phyloP scores from a whole-genome alignment of 306 rosid genomes.

The Fragaria vesca region DNA sequence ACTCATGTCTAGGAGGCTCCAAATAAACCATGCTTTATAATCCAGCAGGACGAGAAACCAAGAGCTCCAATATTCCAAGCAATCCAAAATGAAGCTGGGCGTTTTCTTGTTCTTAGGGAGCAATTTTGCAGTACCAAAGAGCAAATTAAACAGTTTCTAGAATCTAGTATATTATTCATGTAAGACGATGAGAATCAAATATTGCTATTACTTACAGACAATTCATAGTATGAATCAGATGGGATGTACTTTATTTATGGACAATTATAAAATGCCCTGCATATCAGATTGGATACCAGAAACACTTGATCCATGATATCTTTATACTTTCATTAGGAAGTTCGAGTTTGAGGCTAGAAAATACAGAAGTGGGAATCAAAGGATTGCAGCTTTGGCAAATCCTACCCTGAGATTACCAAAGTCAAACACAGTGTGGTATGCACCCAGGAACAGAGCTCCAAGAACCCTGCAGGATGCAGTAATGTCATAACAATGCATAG shows the following conservation, averaged over 20 bases:
- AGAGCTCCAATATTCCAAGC: no score
- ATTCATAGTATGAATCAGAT: neutral
- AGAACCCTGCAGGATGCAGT: slow-evolving; percentile 59
- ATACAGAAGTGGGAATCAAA: neutral
- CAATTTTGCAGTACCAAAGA: neutral
- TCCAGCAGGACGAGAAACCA: no score
- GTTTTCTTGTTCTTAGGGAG: neutral
- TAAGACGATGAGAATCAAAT: neutral
- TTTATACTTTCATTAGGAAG: neutral
- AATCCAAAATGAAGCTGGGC: neutral
- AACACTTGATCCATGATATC: neutral
- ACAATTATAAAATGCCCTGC: neutral
- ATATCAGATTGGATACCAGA: neutral
- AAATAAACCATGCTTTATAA: no score
- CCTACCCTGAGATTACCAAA: slow-evolving; percentile 62
- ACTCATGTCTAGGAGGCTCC: no score
- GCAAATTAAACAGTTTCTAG: neutral
- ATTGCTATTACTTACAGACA: neutral
- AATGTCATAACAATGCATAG: slow-evolving; percentile 13
- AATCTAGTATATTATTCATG: neutral
- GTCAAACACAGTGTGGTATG: slow-evolving; percentile 77
- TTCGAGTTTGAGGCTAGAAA: neutral
- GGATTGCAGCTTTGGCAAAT: slow-evolving; percentile 51
- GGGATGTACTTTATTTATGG: neutral
- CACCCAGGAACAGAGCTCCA: slow-evolving; percentile 60